phyloP scores from a whole-genome alignment of 2,329 filamentous ascomycete genomes.

The Niveomyces coronatus region DNA sequence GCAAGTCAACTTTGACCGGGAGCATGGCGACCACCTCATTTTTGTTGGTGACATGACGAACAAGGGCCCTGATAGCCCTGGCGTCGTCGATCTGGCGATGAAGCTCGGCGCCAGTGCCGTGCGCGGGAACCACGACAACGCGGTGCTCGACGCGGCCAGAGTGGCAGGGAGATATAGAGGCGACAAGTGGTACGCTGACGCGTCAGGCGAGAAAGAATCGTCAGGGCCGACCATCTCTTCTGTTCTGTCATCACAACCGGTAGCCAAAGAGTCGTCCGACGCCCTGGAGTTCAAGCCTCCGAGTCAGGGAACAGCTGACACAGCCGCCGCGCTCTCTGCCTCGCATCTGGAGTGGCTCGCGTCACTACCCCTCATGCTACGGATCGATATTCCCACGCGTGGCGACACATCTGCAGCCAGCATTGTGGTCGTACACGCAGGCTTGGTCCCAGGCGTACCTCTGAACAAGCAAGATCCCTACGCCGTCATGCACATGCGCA shows the following conservation, averaged over 20 bases:
- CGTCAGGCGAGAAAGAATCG: too few species aligned
- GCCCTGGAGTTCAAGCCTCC: not conserved
- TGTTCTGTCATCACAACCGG: too few species aligned
- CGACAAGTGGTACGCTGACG: not conserved
- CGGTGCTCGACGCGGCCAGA: slow-evolving; percentile 48
- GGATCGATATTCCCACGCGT: not conserved
- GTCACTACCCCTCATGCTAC: not conserved
- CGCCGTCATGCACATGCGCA: slow-evolving; percentile 81
- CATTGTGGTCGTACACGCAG: slow-evolving; percentile 63
- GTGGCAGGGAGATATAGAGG: not conserved
- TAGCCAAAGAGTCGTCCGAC: not conserved
- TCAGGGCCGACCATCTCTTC: too few species aligned
- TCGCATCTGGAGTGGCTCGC: not conserved
- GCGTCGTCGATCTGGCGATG: slow-evolving; percentile 65
- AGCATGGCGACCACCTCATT: slow-evolving; percentile 53
- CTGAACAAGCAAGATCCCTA: slow-evolving; percentile 61
- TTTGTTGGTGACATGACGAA: slow-evolving; percentile 67
- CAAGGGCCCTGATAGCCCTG: slow-evolving; percentile 72
- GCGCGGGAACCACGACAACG: slow-evolving; percentile 81
- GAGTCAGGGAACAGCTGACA: not conserved
- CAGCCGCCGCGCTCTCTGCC: not conserved
- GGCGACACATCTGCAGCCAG: slow-evolving; percentile 1
- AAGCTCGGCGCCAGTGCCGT: slow-evolving; percentile 62
- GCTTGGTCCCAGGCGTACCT: slow-evolving; percentile 61
- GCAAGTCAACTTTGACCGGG: slow-evolving; percentile 50